Evolutionary conservation across 164 flowering plant species (phyloP), one percentile per base, ranked within the genome.

Genomic region (Aristolochia fimbriata): DNA sequence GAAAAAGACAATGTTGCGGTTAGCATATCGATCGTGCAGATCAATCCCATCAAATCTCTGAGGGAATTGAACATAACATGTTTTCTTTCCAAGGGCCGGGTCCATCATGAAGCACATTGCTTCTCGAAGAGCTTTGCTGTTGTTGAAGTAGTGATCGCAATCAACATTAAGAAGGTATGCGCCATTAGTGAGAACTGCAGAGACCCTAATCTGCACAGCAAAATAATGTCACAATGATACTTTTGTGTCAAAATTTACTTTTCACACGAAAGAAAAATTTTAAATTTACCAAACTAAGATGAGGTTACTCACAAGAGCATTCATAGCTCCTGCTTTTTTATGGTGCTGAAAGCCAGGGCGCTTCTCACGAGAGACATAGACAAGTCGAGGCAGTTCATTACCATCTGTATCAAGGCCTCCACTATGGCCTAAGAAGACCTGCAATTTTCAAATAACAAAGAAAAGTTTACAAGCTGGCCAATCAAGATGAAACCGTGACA

Each of bases 51-150:
- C 98, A 69, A 93, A 93, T 61, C 98, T 78, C 71, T 93, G 98
- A 3, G 98, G 98, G 66, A 93, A 93, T 65, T 93, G 98, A 14
- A 93, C 94, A 64, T 93, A 93, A 73, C 98, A 93, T 21, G 88
- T 85, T 74, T 81, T 93, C 85, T 76, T 93, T 62, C 96, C 97
- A 56, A 47, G 57, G 50, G 63, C 86, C 58, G 98, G 97, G 64
- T 93, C 97, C 99, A 93, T 93, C 92, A 93, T 74, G 78, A 93
- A 93, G 67, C 99, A 93, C 99, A 93, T 93, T 22, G 99, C 99
- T 74, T 93, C 99, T 63, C 81, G 82, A 69, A 90, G 81, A 73
- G 97, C 97, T 73, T 93, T 90, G 77, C 97, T 84, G 76, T 90
- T 93, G 62, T 93, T 93, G 83, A 93, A 88, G 88, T 93, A 93